Conservation (phyloP, 2,329 filamentous ascomycete species). For the Fusarium sp. region DNA sequence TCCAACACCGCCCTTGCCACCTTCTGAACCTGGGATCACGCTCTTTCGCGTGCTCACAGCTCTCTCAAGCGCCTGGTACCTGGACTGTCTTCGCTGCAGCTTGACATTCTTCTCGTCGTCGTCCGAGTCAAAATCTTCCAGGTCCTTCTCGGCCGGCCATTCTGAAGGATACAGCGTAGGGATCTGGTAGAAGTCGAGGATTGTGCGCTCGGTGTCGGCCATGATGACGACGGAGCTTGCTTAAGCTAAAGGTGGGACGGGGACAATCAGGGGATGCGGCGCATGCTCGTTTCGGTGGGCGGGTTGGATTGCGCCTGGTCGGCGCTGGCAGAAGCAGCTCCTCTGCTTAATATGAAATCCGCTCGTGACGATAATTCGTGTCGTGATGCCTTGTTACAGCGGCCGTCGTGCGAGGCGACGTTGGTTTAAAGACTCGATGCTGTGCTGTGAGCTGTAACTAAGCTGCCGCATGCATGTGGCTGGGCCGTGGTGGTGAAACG, state of each 20-base stretch:
- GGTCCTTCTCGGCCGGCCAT: conserved; percentile 84
- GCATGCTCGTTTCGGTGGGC: conserved; percentile 26
- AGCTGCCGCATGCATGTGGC: conserved; percentile 14
- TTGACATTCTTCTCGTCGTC: conserved; percentile 60
- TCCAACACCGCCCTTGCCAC: conserved; percentile 69
- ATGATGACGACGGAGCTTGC: conserved; percentile 47
- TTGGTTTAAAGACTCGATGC: conserved; percentile 12
- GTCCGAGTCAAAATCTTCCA: conserved; percentile 68
- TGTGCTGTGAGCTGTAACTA: conserved; percentile 14
- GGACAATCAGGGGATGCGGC: conserved; percentile 26
- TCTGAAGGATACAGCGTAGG: conserved; percentile 77
- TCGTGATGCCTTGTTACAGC: not conserved
- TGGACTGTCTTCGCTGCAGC: conserved; percentile 70
- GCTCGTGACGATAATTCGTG: not conserved
- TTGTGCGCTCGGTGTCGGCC: conserved; percentile 76
- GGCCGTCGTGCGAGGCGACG: conserved; percentile 3
- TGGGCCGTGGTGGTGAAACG: conserved; percentile 1
- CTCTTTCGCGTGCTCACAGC: conserved; percentile 72
- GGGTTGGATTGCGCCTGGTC: conserved; percentile 10
- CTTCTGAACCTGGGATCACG: conserved; percentile 72
- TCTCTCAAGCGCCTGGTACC: conserved; percentile 84
- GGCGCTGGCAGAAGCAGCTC: conserved; percentile 1
- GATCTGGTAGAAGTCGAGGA: conserved; percentile 91
- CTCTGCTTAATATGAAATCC: not conserved
- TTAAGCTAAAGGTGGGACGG: conserved; percentile 18